Base-by-base conservation (phyloP, 352 stramenopile genomes). In the Globisporangium takayamanum region DNA sequence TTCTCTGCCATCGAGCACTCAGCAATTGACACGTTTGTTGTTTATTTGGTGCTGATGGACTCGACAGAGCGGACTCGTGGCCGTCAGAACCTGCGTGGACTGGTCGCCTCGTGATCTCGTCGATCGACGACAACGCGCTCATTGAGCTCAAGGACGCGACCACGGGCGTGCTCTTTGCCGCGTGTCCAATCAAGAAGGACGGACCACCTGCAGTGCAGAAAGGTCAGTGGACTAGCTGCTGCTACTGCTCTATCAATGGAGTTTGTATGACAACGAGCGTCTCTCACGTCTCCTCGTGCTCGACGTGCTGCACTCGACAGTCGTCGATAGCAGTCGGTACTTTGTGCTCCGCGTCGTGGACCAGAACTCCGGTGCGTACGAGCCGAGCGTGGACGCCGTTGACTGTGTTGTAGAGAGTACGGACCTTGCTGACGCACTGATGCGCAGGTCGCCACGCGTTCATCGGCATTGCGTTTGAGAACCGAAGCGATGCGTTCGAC, bases 401-500 rank as follows among this genome's bases (percentile, higher is more conserved):
- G 16, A 28, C 3, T 18, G 39, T 16, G 45, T 42, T 46, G 50
- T 33, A 20, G 26, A 49, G 8, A 15, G 45, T 4, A 39, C 12
- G 3, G 30, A 36, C 30, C 3, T 36, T 7, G 30, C 30, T 36
- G 30, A 36, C 30, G 30, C 30, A 8, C 30, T 36, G 30, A 36
- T 36, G 30, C 30, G 7, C 39, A 82, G 91, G 89, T 20, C 69
- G 87, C 30, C 88, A 97, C 68, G 92, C 94, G 67, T 98, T 96
- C 69, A 94, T 98, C 55, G 92, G 92, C 18, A 83, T 98, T 59
- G 92, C 89, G 5, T 98, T 98, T 59, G 94, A 97, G 69, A 92
- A 98, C 63, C 78, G 92, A 44, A 97, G 94, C 67, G 88, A 97
- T 69, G 89, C 92, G 1, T 98, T 98, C 74, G 92, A 98, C 72